These are phyloP conservation scores for Fraxinus pennsylvanica DNA, from an alignment of 257 asterid species.

Conservation along the genomic window DNA sequence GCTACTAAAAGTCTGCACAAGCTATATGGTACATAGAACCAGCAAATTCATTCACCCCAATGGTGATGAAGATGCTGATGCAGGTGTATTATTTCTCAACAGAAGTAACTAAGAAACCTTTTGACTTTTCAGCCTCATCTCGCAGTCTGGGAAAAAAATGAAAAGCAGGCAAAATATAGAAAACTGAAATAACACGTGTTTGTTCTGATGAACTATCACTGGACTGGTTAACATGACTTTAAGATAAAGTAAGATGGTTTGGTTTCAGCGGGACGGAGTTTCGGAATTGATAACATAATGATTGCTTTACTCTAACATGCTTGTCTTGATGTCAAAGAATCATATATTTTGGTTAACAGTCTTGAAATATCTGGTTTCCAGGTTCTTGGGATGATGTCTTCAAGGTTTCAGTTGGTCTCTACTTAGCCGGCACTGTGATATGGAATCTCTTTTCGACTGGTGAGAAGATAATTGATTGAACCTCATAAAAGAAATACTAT, in stretches of 20 bases:
- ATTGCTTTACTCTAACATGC: conserved; percentile 4
- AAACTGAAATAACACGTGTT: not conserved
- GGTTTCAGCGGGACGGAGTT: not conserved
- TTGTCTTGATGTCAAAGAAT: not conserved
- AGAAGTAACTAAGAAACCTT: not conserved
- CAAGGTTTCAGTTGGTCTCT: conserved; percentile 76
- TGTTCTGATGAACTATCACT: not conserved
- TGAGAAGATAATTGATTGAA: conserved; percentile 68
- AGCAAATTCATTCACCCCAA: not conserved
- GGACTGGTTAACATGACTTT: not conserved
- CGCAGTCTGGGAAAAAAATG: not conserved
- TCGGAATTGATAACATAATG: not conserved
- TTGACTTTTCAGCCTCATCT: not conserved
- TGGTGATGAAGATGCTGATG: not conserved
- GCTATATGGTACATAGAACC: not conserved
- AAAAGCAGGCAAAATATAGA: not conserved
- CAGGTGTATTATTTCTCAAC: not conserved
- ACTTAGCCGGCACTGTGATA: conserved; percentile 72
- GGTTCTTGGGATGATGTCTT: conserved; percentile 90
- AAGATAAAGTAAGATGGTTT: not conserved
- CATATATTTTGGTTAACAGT: not conserved
- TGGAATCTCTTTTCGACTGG: conserved; percentile 92
- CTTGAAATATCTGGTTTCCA: conserved; percentile 28
- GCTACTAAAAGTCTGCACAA: not conserved
- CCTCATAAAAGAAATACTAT: not conserved